Evolutionary conservation across 306 rosid species (phyloP).

Genomic region (Gillenia trifoliata): DNA sequence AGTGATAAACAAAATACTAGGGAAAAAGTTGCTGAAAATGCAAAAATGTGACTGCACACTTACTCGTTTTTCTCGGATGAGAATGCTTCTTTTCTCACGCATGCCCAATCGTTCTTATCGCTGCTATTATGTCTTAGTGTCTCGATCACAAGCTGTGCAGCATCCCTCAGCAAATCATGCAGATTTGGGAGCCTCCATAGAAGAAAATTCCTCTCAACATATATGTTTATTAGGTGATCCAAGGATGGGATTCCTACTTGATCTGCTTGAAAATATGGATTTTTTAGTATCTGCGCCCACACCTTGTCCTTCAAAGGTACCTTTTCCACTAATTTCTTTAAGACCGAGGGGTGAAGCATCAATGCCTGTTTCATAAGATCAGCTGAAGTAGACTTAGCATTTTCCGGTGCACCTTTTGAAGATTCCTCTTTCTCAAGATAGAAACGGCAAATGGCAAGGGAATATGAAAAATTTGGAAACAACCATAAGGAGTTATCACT

Average conservation of each 20-base stretch:
- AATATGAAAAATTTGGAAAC: conserved; percentile 85
- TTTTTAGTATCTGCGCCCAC: conserved; percentile 60
- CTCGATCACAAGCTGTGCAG: conserved; percentile 64
- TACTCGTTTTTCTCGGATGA: conserved; percentile 88
- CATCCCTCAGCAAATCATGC: conserved; percentile 62
- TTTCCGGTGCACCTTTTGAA: conserved; percentile 30
- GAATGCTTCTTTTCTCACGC: conserved; percentile 91
- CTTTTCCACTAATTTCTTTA: conserved; percentile 72
- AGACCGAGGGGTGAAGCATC: conserved; percentile 89
- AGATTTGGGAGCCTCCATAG: conserved; percentile 93
- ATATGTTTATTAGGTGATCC: conserved; percentile 83
- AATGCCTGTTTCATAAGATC: conserved; percentile 96
- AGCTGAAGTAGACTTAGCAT: conserved; percentile 50
- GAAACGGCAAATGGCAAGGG: conserved; percentile 81
- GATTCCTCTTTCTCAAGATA: conserved; percentile 60
- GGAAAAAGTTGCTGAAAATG: neutral
- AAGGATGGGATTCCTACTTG: conserved; percentile 60
- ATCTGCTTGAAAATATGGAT: conserved; percentile 63
- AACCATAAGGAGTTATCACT: conserved; percentile 84
- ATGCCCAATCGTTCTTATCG: conserved; percentile 75
- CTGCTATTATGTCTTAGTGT: conserved; percentile 48
- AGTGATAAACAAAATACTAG: neutral
- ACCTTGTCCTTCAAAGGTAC: conserved; percentile 82
- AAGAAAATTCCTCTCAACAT: conserved; percentile 76
- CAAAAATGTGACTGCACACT: conserved; percentile 21